Conservation (phyloP, 2,329 filamentous ascomycete genomes). For the Neonectria sp. region DNA sequence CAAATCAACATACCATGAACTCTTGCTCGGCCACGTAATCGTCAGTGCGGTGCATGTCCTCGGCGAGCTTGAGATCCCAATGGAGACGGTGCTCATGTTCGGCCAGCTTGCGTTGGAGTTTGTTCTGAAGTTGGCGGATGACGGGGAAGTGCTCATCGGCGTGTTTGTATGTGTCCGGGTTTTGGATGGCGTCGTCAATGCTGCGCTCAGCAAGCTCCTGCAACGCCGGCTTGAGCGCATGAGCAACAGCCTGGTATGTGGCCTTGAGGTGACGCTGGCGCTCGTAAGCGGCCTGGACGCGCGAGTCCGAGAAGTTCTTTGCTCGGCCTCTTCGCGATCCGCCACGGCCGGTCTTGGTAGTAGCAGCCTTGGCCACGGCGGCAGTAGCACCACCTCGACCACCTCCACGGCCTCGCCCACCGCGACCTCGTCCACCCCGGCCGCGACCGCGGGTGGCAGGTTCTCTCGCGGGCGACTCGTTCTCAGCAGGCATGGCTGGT, state of each 20-base stretch:
- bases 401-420: conserved; percentile 52
- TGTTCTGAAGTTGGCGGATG: conserved; percentile 62
- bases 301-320: conserved; percentile 69
- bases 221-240: conserved; percentile 74
- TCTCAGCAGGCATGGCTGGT: conserved; percentile 56
- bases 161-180: conserved; percentile 67
- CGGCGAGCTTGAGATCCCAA: conserved; percentile 54
- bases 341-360: conserved; percentile 56
- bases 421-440: conserved; percentile 51
- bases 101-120: conserved; percentile 50
- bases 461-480: conserved; percentile 56
- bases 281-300: conserved; percentile 71
- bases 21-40: conserved; percentile 53
- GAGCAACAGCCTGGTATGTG: conserved; percentile 73
- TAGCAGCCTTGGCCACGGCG: conserved; percentile 51
- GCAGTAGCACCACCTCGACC: conserved; percentile 49
- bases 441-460: conserved; percentile 55
- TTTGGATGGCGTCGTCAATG: conserved; percentile 69
- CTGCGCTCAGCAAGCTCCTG: conserved; percentile 76
- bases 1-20: conserved; percentile 55
- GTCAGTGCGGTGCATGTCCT: conserved; percentile 55
- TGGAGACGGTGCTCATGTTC: conserved; percentile 53
- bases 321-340: conserved; percentile 64
- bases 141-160: conserved; percentile 68
- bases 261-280: conserved; percentile 78